Conservation (phyloP, 2,329 filamentous ascomycete species). For the Salinomyces thailandicus region DNA sequence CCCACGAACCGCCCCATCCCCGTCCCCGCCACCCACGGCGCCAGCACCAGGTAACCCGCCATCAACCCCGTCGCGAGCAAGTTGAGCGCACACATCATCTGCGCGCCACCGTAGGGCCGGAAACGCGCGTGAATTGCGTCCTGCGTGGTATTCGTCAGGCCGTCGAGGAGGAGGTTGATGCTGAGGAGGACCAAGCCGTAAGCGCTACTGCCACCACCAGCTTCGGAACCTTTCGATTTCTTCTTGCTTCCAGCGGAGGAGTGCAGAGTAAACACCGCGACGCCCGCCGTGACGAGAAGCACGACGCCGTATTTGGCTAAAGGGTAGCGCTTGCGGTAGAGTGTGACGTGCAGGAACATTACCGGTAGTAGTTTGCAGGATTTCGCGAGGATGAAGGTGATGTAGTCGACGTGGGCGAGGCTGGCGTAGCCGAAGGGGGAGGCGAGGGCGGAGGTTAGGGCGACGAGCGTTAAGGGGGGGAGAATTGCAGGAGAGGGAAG, state of each 20-base stretch:
- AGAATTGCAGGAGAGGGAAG: constrained; percentile 70
- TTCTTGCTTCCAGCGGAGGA: constrained; percentile 34
- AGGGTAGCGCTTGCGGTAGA: constrained; percentile 83
- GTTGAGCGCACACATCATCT: constrained; percentile 99
- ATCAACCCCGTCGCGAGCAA: constrained; percentile 74
- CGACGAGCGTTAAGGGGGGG: constrained; percentile 69
- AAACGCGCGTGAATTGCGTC: constrained; percentile 79
- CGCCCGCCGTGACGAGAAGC: constrained; percentile 77
- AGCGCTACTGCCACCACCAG: constrained; percentile 45
- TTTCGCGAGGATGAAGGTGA: constrained; percentile 94
- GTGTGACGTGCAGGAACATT: constrained; percentile 88
- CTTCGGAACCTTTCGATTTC: constrained; percentile 23
- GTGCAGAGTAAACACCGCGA: constrained; percentile 90
- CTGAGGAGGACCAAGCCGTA: constrained; percentile 77
- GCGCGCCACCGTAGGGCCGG: constrained; percentile 73
- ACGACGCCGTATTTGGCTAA: constrained; percentile 96
- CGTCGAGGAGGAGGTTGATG: constrained; percentile 90
- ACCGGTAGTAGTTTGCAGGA: constrained; percentile 98
- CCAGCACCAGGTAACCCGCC: constrained; percentile 61
- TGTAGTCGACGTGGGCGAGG: constrained; percentile 90
- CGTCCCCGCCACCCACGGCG: constrained; percentile 65
- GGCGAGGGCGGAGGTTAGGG: constrained; percentile 76
- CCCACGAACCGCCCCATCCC: constrained; percentile 33
- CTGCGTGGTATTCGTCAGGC: constrained; percentile 91
- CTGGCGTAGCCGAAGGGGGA: constrained; percentile 93